These are phyloP conservation scores for Pythium angustatum DNA, from an alignment of 352 stramenopile species.

Conservation along the genomic window DNA sequence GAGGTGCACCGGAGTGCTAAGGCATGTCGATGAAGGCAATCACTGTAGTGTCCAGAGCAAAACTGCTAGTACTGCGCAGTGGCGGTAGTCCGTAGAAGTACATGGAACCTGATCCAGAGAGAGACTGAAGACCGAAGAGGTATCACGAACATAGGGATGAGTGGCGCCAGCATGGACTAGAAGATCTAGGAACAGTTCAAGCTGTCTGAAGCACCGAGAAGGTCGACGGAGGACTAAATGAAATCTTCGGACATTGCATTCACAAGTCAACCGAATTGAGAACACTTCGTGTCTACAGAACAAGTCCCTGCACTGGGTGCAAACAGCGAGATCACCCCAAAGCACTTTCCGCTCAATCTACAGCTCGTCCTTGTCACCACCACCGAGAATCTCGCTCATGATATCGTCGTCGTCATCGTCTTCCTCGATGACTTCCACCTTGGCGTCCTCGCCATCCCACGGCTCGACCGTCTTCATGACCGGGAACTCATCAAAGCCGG, in stretches of 20 bases:
- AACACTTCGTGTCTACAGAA: too few relatives aligned
- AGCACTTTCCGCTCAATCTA: too few relatives aligned
- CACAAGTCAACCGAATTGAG: too few relatives aligned
- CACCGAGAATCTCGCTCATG: conserved; percentile 80
- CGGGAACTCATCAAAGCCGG: conserved; percentile 61
- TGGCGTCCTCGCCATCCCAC: conserved; percentile 85
- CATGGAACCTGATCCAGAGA: conserved; percentile 33
- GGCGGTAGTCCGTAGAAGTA: too few relatives aligned
- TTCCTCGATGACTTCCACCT: conserved; percentile 62
- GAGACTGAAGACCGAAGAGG: conserved; percentile 12
- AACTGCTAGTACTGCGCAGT: too few relatives aligned
- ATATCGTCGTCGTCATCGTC: conserved; percentile 88
- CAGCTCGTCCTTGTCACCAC: conserved; percentile 75
- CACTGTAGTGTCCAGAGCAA: conserved; percentile 27
- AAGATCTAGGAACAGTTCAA: conserved; percentile 22
- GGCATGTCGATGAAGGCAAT: conserved; percentile 25
- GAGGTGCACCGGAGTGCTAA: conserved; percentile 23
- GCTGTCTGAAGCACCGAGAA: conserved; percentile 18
- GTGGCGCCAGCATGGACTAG: conserved; percentile 20
- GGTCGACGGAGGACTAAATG: neutral
- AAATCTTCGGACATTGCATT: neutral
- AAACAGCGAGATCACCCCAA: too few relatives aligned
- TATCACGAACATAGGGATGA: too few relatives aligned
- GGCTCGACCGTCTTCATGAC: conserved; percentile 59
- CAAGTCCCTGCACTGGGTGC: too few relatives aligned